Percentiles rank a stretch among this genome's conserved stretches.
These are phyloP conservation scores for Gomphus bonarii DNA, from an alignment of 1,284 basidiomycete genomes.

Conservation along the genomic window DNA sequence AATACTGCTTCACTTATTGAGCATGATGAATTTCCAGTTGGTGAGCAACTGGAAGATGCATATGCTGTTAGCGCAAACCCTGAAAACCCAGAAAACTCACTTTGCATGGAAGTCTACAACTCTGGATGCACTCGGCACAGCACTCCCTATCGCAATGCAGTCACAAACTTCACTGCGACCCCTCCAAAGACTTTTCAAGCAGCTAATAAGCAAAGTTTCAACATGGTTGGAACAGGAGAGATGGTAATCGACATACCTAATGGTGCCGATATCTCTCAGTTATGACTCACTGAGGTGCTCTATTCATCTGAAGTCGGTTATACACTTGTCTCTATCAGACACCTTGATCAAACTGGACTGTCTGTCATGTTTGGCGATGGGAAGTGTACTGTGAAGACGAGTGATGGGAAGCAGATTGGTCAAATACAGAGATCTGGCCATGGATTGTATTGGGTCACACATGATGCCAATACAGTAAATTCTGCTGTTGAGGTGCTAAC, in stretches of 20 bases:
- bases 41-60: not conserved
- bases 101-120: slow-evolving; percentile 21
- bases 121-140: slow-evolving; percentile 31
- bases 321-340: slow-evolving; percentile 26
- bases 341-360: slow-evolving; percentile 24
- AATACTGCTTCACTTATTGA: not conserved
- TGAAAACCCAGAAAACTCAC: not conserved
- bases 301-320: slow-evolving; percentile 25
- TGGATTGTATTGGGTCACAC: too few relatives aligned
- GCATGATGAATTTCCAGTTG: not conserved
- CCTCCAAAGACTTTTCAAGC: slow-evolving; percentile 21
- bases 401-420: too few relatives aligned
- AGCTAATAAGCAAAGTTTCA: slow-evolving; percentile 27
- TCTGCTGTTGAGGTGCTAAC: too few relatives aligned
- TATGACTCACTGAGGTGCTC: too few relatives aligned
- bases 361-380: slow-evolving; percentile 20
- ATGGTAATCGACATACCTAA: slow-evolving; percentile 28
- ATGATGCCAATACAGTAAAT: too few relatives aligned
- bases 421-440: too few relatives aligned
- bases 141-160: slow-evolving; percentile 25
- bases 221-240: slow-evolving; percentile 24
- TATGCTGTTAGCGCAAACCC: not conserved
- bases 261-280: slow-evolving; percentile 18
- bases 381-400: slow-evolving; percentile 19
- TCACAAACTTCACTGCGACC: slow-evolving; percentile 23